Evolutionary conservation across 495 filamentous ascomycete species (phyloP).

Genomic region (Eremomyces bilateralis): DNA sequence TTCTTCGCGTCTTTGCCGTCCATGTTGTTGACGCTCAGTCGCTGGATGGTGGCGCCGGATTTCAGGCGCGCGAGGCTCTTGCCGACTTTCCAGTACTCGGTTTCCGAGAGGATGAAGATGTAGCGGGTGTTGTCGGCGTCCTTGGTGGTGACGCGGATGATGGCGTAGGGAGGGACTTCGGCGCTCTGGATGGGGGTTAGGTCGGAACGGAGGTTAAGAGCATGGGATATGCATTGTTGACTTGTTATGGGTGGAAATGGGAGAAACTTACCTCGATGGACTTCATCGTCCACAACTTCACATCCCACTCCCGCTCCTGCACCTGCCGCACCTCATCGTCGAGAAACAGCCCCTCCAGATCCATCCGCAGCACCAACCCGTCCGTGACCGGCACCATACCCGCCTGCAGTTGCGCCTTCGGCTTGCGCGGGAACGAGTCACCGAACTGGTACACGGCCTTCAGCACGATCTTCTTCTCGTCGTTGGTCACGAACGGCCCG

Average conservation of each 20-base stretch:
- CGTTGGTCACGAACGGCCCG: constrained; percentile 57
- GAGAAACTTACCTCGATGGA: constrained; percentile 54
- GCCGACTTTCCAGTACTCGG: constrained; percentile 85
- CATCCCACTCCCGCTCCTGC: constrained; percentile 86
- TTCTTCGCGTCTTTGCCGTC: constrained; percentile 32
- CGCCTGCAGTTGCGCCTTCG: constrained; percentile 59
- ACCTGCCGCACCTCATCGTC: constrained; percentile 82
- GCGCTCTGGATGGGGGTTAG: neutral
- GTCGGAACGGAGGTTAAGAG: constrained; percentile 3
- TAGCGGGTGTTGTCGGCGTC: constrained; percentile 70
- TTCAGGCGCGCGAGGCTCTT: constrained; percentile 55
- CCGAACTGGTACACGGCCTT: constrained; percentile 79
- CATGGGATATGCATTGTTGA: constrained; percentile 2
- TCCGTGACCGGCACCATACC: constrained; percentile 59
- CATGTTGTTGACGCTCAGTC: constrained; percentile 21
- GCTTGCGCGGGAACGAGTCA: constrained; percentile 59
- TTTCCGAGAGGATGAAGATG: constrained; percentile 60
- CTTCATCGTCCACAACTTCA: constrained; percentile 94
- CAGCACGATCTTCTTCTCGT: constrained; percentile 88
- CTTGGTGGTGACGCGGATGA: constrained; percentile 60
- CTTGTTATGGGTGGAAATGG: neutral
- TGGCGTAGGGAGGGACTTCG: constrained; percentile 32
- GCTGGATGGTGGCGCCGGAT: constrained; percentile 37
- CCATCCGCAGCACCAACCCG: constrained; percentile 65
- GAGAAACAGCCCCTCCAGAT: constrained; percentile 81